Evolutionary conservation across 2,329 filamentous ascomycete genomes (phyloP).

Genomic region (Paraphaeosphaeria sporulosa): DNA sequence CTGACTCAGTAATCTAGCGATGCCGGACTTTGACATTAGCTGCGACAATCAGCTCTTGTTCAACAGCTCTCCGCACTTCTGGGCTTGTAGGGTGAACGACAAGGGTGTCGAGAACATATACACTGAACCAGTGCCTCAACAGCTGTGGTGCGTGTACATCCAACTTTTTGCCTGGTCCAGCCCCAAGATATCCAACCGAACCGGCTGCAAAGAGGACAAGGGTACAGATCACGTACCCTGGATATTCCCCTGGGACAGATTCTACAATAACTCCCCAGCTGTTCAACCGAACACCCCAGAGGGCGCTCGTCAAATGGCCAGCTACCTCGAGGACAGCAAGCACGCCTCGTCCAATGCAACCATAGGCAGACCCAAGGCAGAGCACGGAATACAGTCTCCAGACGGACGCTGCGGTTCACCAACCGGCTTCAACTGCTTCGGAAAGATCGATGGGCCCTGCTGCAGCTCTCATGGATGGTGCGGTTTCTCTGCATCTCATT

Average conservation of each 20-base stretch:
- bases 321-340: background rate
- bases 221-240: background rate
- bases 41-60: conserved; percentile 61
- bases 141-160: conserved; percentile 59
- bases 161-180: too few species aligned
- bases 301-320: background rate
- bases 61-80: conserved; percentile 62
- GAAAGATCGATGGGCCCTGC: conserved; percentile 47
- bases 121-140: conserved; percentile 45
- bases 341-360: background rate
- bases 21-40: conserved; percentile 62
- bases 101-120: conserved; percentile 64
- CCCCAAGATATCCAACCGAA: background rate
- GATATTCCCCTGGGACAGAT: conserved; percentile 5
- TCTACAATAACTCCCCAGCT: background rate
- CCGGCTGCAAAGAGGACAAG: background rate
- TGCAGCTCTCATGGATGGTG: conserved; percentile 53
- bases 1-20: conserved; percentile 37
- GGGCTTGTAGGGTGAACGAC: conserved; percentile 65
- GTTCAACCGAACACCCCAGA: background rate
- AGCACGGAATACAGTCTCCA: conserved; percentile 2
- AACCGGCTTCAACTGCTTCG: conserved; percentile 23
- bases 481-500: conserved; percentile 27
- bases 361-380: background rate
- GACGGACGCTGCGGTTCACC: conserved; percentile 12